A percentile compares a stretch with the other conserved stretches of the same genome.
Conservation (phyloP, 192 early-diverging fungal genomes). For the Bifiguratus adelaidae region DNA sequence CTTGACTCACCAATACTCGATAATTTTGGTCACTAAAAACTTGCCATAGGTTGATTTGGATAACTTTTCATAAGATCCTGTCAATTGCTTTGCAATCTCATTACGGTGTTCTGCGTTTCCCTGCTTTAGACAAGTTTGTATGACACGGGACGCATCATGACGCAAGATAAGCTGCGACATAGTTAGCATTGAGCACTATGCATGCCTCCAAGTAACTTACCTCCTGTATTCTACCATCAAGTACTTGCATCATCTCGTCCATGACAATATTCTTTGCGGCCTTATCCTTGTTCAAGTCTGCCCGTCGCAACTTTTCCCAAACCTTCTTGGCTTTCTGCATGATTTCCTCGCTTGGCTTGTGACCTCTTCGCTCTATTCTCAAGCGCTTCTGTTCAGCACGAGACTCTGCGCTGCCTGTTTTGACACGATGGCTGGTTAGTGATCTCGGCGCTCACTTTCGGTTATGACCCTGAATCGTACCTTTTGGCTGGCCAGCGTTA, state of each 20-base stretch:
- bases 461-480: neutral
- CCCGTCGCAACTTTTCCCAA: constrained; percentile 79
- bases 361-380: constrained; percentile 45
- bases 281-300: constrained; percentile 52
- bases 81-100: constrained; percentile 71
- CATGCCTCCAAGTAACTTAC: constrained; percentile 8
- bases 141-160: constrained; percentile 88
- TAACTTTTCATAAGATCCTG: constrained; percentile 63
- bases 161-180: constrained; percentile 65
- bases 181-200: constrained; percentile 4
- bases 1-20: constrained; percentile 64
- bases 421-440: neutral
- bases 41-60: constrained; percentile 76
- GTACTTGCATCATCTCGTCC: constrained; percentile 70
- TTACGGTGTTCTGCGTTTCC: constrained; percentile 67
- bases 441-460: neutral
- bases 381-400: constrained; percentile 30
- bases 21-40: constrained; percentile 77
- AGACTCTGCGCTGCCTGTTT: neutral
- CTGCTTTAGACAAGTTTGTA: constrained; percentile 89
- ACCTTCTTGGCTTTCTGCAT: constrained; percentile 63
- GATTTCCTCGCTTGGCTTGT: constrained; percentile 58
- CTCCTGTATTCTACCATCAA: constrained; percentile 73
- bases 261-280: constrained; percentile 54
- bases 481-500: neutral